Percentiles rank a stretch among this genome's conserved stretches.
These are phyloP conservation scores for Sophora flavescens DNA, from an alignment of 306 rosid species.

Conservation along the genomic window DNA sequence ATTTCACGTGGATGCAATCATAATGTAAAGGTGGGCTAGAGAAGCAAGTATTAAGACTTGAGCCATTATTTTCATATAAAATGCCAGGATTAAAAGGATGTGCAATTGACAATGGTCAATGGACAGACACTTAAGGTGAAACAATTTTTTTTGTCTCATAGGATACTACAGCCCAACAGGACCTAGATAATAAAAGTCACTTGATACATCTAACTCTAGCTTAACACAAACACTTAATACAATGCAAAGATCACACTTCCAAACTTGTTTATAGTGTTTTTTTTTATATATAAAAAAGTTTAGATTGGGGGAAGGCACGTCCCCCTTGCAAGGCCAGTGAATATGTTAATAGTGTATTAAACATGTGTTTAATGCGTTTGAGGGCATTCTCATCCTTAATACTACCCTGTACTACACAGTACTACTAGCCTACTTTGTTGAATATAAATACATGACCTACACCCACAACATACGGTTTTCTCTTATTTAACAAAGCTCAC, in stretches of 20 bases:
- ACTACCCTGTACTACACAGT: not conserved
- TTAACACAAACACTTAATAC: constrained; percentile 24
- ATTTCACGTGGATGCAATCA: constrained; percentile 26
- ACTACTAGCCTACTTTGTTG: not conserved
- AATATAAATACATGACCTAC: not conserved
- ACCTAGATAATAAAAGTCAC: not conserved
- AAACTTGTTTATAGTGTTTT: not conserved
- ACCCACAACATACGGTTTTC: too few relatives aligned
- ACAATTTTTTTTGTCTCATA: constrained; percentile 14
- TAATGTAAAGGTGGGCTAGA: constrained; percentile 27
- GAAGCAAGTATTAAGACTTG: constrained; percentile 24
- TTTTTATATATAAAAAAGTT: too few relatives aligned
- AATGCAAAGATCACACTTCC: constrained; percentile 1
- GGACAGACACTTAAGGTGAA: constrained; percentile 34
- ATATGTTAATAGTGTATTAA: not conserved
- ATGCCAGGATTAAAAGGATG: constrained; percentile 14
- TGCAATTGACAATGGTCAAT: constrained; percentile 27
- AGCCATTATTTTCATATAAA: not conserved
- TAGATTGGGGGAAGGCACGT: too few relatives aligned
- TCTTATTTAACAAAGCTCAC: not conserved
- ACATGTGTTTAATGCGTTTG: not conserved
- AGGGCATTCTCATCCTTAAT: not conserved
- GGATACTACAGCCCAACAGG: constrained; percentile 19
- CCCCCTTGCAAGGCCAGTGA: too few relatives aligned
- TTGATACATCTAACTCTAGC: constrained; percentile 15